Percentiles rank a stretch among this genome's conserved stretches.
These are phyloP conservation scores for Fusarium newnesense DNA, from an alignment of 2,329 filamentous ascomycete species.

Conservation along the genomic window DNA sequence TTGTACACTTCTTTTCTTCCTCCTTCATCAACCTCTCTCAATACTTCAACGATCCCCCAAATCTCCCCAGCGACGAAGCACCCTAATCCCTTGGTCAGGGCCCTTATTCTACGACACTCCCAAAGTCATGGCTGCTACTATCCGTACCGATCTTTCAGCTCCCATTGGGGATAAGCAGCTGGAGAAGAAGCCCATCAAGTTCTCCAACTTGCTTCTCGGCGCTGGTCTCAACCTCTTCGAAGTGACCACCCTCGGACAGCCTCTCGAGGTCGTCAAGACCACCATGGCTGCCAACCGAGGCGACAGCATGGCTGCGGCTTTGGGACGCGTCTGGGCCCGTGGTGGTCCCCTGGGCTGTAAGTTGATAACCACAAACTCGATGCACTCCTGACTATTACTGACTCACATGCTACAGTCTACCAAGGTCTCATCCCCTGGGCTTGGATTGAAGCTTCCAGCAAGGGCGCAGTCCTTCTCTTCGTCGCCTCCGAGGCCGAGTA, in stretches of 20 bases:
- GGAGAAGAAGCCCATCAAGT: conserved; percentile 99
- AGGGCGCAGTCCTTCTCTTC: conserved; percentile 98
- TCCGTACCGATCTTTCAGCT: conserved; percentile 64
- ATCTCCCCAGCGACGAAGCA: conserved; percentile 79
- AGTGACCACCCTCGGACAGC: conserved; percentile 75
- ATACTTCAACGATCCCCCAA: conserved; percentile 7
- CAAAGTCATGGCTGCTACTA: conserved; percentile 73
- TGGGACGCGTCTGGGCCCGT: conserved; percentile 90
- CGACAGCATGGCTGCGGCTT: conserved; percentile 84
- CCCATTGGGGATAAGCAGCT: conserved; percentile 64
- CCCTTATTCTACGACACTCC: conserved; percentile 64
- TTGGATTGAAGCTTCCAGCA: conserved; percentile 99
- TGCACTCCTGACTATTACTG: conserved; percentile 27
- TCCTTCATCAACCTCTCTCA: conserved; percentile 34
- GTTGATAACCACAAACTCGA: conserved; percentile 54
- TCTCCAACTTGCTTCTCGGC: conserved; percentile 96
- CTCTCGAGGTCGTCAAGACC: conserved; percentile 98
- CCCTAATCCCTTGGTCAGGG: conserved; percentile 98
- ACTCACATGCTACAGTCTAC: conserved; percentile 76
- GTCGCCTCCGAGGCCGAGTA: conserved; percentile 98
- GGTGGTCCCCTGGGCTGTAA: conserved; percentile 94
- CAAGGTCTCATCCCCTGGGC: conserved; percentile 99
- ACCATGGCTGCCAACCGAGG: conserved; percentile 98
- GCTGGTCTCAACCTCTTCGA: conserved; percentile 97
- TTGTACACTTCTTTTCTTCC: conserved; percentile 11